Base-by-base conservation (phyloP, 2,329 filamentous ascomycete genomes). In the Pseudogymnoascus sp. region DNA sequence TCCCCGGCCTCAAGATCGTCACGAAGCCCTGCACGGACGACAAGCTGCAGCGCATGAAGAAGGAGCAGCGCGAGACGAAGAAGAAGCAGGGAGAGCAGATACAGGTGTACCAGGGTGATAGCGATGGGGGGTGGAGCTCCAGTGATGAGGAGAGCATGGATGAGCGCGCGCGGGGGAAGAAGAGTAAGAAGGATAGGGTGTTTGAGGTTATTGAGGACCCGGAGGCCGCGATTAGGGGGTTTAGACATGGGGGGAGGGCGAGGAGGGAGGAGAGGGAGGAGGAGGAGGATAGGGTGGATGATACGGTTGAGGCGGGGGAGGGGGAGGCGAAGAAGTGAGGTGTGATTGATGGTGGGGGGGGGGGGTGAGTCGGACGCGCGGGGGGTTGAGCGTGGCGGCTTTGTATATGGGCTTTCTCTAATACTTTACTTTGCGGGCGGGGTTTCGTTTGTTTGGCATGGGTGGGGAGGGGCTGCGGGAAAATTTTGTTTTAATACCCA, bases 11-110 rank as follows among this genome's bases (percentile, higher is more conserved):
- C 0, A 85, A 89, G 62, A 80, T 96, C 54, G 80, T 87, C 0
- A 85, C 85, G 0, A 84, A 93, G 69, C 89, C 92, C 72, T 96
- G 90, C 77, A 90, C 92, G 64, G 89, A 90, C 8, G 83, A 93
- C 65, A 80, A 85, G 68, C 87, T 96, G 76, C 77, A 81, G 48
- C 80, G 85, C 66, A 83, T 96, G 79, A 97, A 97, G 79, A 78
- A 86, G 45, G 83, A 86, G 66, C 93, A 96, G 77, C 79, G 85
- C 25, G 83, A 88, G 65, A 77, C 82, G 68, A 96, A 95, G 83
- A 90, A 90, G 80, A 78, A 79, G 43, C 80, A 84, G 70, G 83
- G 83, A 31, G 70, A 72, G 7, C 73, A 78, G 65, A 69, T 87
- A 36, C 77, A 80, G 63, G 79, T 87, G 75, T 81, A 87, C 39